These are phyloP conservation scores for Diutina rugosa DNA, from an alignment of 1,139 yeast genomes.

Conservation along the genomic window DNA sequence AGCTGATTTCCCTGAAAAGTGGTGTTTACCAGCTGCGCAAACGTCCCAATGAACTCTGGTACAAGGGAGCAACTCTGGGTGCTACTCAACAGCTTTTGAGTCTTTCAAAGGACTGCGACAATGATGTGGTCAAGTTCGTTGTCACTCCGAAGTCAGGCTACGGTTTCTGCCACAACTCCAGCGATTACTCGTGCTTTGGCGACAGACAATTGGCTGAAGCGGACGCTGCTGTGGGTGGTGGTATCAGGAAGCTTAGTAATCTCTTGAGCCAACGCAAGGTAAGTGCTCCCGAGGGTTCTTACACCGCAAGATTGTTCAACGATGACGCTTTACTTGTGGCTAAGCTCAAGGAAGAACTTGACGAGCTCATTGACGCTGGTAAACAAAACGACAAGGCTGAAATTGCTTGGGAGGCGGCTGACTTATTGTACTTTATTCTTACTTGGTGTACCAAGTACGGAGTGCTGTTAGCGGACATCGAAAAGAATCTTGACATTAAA, in stretches of 20 bases:
- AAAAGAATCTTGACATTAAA: constrained; percentile 73
- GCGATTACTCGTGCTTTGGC: constrained; percentile 60
- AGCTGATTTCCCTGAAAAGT: constrained; percentile 66
- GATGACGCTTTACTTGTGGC: constrained; percentile 70
- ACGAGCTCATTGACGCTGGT: constrained; percentile 82
- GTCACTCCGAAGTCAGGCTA: constrained; percentile 66
- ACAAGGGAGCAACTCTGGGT: constrained; percentile 91
- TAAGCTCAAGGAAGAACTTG: constrained; percentile 91
- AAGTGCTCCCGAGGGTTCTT: constrained; percentile 81
- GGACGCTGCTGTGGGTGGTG: constrained; percentile 38
- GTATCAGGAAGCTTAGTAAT: constrained; percentile 52
- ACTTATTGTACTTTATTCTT: constrained; percentile 79
- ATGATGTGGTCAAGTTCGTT: constrained; percentile 75
- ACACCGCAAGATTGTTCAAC: constrained; percentile 75
- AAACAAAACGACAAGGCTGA: constrained; percentile 36
- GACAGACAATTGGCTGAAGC: constrained; percentile 21
- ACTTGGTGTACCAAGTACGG: constrained; percentile 78
- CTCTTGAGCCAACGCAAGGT: constrained; percentile 41
- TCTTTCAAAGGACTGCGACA: constrained; percentile 78
- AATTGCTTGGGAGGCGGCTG: constrained; percentile 96
- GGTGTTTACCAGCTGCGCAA: constrained; percentile 94
- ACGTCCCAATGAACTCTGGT: constrained; percentile 77
- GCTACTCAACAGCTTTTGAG: constrained; percentile 69
- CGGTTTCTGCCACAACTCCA: constrained; percentile 87
- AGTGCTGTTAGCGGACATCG: constrained; percentile 69